Percentiles rank a stretch among this genome's conserved stretches.
Conservation (phyloP, 2,329 filamentous ascomycete species). For the Hypoxylon sp. region DNA sequence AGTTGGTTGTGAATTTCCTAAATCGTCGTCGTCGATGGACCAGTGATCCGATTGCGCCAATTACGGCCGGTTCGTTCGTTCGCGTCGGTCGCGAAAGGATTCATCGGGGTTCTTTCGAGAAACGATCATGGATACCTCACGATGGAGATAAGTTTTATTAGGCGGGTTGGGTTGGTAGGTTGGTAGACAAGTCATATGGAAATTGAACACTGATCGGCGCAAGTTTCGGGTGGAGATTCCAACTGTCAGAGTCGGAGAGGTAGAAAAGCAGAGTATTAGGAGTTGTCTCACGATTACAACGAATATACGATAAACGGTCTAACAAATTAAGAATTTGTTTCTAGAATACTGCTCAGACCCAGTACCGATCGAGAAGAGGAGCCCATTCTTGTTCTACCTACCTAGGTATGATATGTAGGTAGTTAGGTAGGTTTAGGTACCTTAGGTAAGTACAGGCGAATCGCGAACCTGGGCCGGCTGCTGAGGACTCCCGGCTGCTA, state of each 20-base stretch:
- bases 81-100: conserved; percentile 26
- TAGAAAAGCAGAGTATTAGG: conserved; percentile 4
- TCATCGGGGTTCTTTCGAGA: conserved; percentile 36
- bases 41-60: conserved; percentile 26
- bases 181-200: conserved; percentile 18
- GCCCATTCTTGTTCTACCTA: background rate
- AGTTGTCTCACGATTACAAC: conserved; percentile 3
- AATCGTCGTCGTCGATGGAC: conserved; percentile 14
- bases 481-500: conserved; percentile 23
- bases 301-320: conserved; percentile 10
- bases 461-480: background rate
- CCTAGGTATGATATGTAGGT: no score
- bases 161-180: conserved; percentile 10
- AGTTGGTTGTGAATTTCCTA: conserved; percentile 12
- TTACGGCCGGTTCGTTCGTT: conserved; percentile 32
- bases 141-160: conserved; percentile 18
- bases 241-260: conserved; percentile 14
- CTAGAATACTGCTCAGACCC: background rate
- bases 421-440: no score
- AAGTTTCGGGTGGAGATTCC: conserved; percentile 31
- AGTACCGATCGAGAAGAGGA: conserved; percentile 12
- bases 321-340: conserved; percentile 8
- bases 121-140: conserved; percentile 24
- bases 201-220: conserved; percentile 29
- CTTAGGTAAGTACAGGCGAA: background rate